Base-by-base conservation (phyloP, 352 stramenopile species). In the Globisporangium paddicum region DNA sequence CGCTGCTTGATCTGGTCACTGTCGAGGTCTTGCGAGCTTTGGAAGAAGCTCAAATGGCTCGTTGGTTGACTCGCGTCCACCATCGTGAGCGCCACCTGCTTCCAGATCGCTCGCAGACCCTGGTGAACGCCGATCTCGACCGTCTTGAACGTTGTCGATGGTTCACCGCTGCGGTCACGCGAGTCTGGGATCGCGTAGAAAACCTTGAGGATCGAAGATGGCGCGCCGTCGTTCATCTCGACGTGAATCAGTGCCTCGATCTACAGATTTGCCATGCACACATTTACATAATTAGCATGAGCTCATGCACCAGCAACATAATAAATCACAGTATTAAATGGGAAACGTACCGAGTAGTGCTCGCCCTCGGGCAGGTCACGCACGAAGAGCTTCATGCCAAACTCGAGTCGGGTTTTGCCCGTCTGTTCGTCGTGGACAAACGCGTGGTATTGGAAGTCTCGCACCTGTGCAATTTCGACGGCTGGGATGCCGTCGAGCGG, bases 341-440 rank as follows among this genome's bases (percentile, higher is more conserved):
- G n/a, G 55, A 64, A 60, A 66, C 71, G 59, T 60, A 89, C 80
- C 55, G 79, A 85, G 41, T 81, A 87, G 6, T 69, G 65, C 14
- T 82, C 78, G 23, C 77, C 75, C 49, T 85, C 75, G 0, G 77
- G 71, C 10, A 87, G 54, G 16, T 83, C 68, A 9, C 64, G 55
- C 0, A 74, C 71, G 52, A 73, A 82, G 40, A 87, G 62, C 62
- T 90, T 87, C 75, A 85, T 87, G 21, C 79, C 79, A 45, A 87
- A 87, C 54, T 87, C 79, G 9, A 87, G 67, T 8, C 75, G 77
- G 26, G 73, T 62, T 48, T 66, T 69, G 14, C 60, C 63, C 9
- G 48, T 58, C 18, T 46, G 21, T 57, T 64, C 57, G 38, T 68
- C 52, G 59, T 40, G 55, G 11, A 73, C 58, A 14, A 89, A 65